Evolutionary conservation across 331 rosid genomes (phyloP).

Genomic region (Prunus yedoensis): DNA sequence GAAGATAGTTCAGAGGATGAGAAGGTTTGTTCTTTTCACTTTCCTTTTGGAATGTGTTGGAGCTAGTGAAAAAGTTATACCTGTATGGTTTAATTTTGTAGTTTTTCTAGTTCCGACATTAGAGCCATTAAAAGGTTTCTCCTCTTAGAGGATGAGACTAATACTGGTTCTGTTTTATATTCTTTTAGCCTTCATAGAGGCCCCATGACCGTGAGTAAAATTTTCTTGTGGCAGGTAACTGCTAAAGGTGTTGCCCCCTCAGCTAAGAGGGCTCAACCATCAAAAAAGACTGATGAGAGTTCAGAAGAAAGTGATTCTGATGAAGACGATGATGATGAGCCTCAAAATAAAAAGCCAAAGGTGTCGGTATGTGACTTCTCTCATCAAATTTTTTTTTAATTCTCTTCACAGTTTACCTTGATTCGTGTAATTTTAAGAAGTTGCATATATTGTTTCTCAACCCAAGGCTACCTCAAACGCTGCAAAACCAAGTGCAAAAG

Average conservation of each 20-base stretch:
- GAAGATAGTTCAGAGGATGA: conserved; percentile 21
- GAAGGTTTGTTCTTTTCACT: conserved; percentile 3
- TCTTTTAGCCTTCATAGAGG: neutral
- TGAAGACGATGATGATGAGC: conserved; percentile 37
- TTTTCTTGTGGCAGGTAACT: conserved; percentile 13
- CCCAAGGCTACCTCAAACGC: conserved; percentile 20
- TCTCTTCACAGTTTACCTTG: neutral
- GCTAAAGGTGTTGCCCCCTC: conserved; percentile 25
- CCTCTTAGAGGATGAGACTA: conserved; percentile 1
- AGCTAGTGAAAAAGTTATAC: neutral
- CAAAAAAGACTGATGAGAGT: conserved; percentile 19
- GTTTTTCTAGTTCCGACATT: neutral
- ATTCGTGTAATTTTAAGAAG: neutral
- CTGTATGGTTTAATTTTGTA: neutral
- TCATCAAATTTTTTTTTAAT: neutral
- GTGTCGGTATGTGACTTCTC: conserved; percentile 25
- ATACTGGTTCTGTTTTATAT: neutral
- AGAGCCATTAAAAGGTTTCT: conserved; percentile 1
- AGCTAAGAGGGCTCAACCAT: conserved; percentile 23
- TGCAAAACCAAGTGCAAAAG: conserved; percentile 16
- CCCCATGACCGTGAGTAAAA: neutral
- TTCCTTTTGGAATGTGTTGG: neutral
- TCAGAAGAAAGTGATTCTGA: conserved; percentile 33
- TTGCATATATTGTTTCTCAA: neutral
- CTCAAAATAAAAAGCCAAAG: conserved; percentile 32